Base-by-base conservation (phyloP, 768 basidiomycete genomes). In the Omphalotus guepiniiformis region DNA sequence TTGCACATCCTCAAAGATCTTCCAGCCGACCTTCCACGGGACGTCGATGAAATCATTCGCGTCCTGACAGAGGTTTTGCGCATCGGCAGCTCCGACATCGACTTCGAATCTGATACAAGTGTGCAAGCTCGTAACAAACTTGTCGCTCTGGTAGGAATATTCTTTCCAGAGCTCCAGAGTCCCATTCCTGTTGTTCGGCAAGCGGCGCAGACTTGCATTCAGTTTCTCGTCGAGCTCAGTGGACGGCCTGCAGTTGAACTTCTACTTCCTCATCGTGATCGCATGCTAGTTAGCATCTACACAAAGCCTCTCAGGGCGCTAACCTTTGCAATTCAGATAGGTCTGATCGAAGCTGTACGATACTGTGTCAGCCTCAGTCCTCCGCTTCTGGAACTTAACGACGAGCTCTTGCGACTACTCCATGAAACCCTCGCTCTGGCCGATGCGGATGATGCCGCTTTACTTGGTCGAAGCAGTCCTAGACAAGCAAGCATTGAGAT, bases 261-360 rank as follows among this genome's bases (percentile, higher is more conserved):
- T n/a, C 72, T 99, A 39, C 69, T 78, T 62, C 88, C 80, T 13
- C 86, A 93, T 57, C 85, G 92, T 39, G 91, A 93, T 53, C 83
- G 92, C 25, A 84, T 98, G 69, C 74, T 98, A 30, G 79, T 81
- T 15, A 80, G 86, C 2, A 93, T 99, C 54, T 98, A 88, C 69
- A 90, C 88, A n/a, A 97, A 98, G 60, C 96, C 96, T 11, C 76
- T 99, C 16, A 78, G 96, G 43, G 96, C 96, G 0, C 76, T 99
- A 21, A 93, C 93, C 1, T 94, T 97, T 62, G 76, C 86, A 13
- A 91, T 92, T 58, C 96, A 98, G 63, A 96, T 98, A 48, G 96
- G 94, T 25, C 93, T 97, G 79, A 93, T 98, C 50, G 96, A 98
- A 58, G 93, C 93, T 15, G 83, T 98, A 50, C 88, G 94, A 8